These are phyloP conservation scores for Aspergillus brasiliensis DNA, from an alignment of 2,329 filamentous ascomycete species.

Conservation along the genomic window DNA sequence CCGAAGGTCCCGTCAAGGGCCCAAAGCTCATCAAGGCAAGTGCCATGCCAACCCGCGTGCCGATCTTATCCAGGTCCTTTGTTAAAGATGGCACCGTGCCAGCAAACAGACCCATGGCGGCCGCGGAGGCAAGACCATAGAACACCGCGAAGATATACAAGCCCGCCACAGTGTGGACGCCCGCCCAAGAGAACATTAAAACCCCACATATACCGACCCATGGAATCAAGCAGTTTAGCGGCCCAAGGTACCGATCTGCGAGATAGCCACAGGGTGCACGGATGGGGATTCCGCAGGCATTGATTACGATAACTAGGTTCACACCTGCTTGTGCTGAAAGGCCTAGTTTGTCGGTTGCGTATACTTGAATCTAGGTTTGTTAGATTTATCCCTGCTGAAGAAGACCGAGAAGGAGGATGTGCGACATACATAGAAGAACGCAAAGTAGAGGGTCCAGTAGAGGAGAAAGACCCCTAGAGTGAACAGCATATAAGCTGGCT, in stretches of 20 bases:
- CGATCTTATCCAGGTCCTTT: slow-evolving; percentile 50
- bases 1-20: slow-evolving; percentile 48
- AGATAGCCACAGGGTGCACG: slow-evolving; percentile 57
- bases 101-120: slow-evolving; percentile 50
- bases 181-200: slow-evolving; percentile 60
- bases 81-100: slow-evolving; percentile 47
- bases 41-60: slow-evolving; percentile 52
- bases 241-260: slow-evolving; percentile 56
- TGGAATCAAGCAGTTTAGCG: slow-evolving; percentile 59
- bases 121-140: slow-evolving; percentile 49
- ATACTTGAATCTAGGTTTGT: slow-evolving; percentile 27
- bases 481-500: slow-evolving; percentile 58
- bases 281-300: slow-evolving; percentile 58
- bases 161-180: slow-evolving; percentile 43
- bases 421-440: slow-evolving; percentile 27
- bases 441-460: slow-evolving; percentile 58
- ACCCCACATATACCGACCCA: slow-evolving; percentile 49
- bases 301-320: slow-evolving; percentile 56
- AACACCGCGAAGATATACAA: slow-evolving; percentile 49
- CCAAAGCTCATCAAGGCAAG: slow-evolving; percentile 50
- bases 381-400: neutral
- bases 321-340: slow-evolving; percentile 29
- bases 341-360: slow-evolving; percentile 51
- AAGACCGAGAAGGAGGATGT: slow-evolving; percentile 15
- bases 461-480: slow-evolving; percentile 48